Evolutionary conservation across 176 grass and related monocot species (phyloP), one percentile per base, ranked within the genome.

Genomic region (Juncus inflexus): DNA sequence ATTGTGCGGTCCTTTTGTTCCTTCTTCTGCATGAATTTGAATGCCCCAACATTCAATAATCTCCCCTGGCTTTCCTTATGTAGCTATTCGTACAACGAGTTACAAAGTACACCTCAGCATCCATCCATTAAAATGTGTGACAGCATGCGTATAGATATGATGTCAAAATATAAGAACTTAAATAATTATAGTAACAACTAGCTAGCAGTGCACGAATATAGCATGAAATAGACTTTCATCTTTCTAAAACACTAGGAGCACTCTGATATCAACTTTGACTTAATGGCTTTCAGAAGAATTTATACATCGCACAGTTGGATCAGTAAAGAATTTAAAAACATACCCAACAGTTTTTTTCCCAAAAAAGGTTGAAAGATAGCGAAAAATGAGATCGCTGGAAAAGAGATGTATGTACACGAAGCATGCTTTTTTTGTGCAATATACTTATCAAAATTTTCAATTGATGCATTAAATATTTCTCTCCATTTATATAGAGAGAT

Each of bases 1-100:
- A 71, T 45, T 36, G 58, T 71, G 53, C 54, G 68, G 53, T 71
- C 38, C 40, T 71, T 60, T 71, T 71, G 68, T 71, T 71, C 68
- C 54, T 60, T 71, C 12, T 60, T 42, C 67, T 70, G 53, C 67
- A 71, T 28, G 58, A 52, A 19, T 71, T 71, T 71, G 68, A 71
- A 70, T 70, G 35, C 14, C 53, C 37, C 39, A 10, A 41, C 58
- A 47, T 47, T 47, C 43, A 47, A 47, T 9, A 47, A 45, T 13
- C 55, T 71, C 54, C 55, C 42, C 12, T 71, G 3, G 9, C 52
- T 43, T 71, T 47, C 14, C 13, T 68, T 28, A 8, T 56, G 66
- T 69, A 11, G 51, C 49, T 56, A 3, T 37, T 56, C 16, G 16
- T 69, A 37, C 55, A 10, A 40, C 49, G 40, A 52, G 40, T 52